Percentiles rank a stretch among this genome's conserved stretches.
Evolutionary conservation across 2,329 filamentous ascomycete genomes (phyloP).

Genomic region (Botrytis medusae): DNA sequence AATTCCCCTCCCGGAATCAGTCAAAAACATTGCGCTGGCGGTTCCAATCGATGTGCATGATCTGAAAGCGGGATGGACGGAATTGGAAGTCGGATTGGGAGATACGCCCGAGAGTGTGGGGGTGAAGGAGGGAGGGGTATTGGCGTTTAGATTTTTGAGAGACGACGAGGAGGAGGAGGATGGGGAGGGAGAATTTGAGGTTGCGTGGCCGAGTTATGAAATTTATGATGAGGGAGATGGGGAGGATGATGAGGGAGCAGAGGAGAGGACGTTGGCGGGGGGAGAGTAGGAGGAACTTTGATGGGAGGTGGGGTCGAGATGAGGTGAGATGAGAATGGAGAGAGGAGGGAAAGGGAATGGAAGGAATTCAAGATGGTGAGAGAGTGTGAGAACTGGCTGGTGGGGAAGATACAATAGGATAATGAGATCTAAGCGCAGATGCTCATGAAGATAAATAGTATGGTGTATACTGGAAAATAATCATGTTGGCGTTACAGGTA

Average conservation of each 20-base stretch:
- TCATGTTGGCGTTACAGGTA: neutral
- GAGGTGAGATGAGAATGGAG: too few species aligned
- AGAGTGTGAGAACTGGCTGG: constrained; percentile 34
- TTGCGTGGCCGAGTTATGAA: constrained; percentile 28
- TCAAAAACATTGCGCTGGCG: constrained; percentile 48
- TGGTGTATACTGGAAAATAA: neutral
- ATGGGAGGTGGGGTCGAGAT: too few species aligned
- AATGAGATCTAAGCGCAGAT: constrained; percentile 45
- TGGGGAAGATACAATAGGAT: constrained; percentile 41
- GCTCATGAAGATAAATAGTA: constrained; percentile 26
- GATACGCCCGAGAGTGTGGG: constrained; percentile 42
- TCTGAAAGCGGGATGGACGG: constrained; percentile 49
- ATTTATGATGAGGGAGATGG: constrained; percentile 5
- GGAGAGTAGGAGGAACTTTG: neutral
- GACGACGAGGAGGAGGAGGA: constrained; percentile 35
- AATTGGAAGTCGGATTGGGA: constrained; percentile 41
- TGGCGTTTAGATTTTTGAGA: constrained; percentile 44
- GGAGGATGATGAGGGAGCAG: neutral
- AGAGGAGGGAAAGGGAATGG: neutral
- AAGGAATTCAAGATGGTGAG: constrained; percentile 27
- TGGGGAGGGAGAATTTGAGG: constrained; percentile 30
- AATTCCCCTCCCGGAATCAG: constrained; percentile 38
- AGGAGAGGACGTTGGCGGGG: neutral
- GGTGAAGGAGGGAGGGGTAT: constrained; percentile 42
- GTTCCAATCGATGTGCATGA: constrained; percentile 49